Base-by-base conservation (phyloP, 305 asterid species). In the Plantago lanceolata region DNA sequence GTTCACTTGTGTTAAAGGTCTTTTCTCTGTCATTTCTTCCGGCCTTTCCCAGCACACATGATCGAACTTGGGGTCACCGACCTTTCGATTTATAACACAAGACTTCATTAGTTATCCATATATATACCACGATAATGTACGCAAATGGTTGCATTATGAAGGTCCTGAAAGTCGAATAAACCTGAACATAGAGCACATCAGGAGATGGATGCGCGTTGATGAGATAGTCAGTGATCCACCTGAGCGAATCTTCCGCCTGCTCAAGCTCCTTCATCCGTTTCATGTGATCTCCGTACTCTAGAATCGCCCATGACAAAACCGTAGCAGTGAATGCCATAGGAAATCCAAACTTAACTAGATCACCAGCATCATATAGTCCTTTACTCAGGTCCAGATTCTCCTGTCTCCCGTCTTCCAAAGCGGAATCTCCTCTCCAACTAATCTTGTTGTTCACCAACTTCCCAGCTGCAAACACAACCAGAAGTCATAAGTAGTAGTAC, bases 311-410 rank as follows among this genome's bases (percentile, higher is more conserved):
- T 3, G 93, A 81, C 57, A 87, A 29, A 59, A 85, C 67, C 7
- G 93, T 82, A 26, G 93, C 90, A n/a, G 90, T 87, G 67, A 84
- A 87, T 8, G 95, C 93, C 89, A 87, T 81, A 0, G 93, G 88
- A 68, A 87, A 75, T 48, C 93, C 88, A 57, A 82, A 87, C 66
- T 87, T 87, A 35, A 85, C 59, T 48, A 50, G 70, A 48, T 87
- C 95, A 15, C 95, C 93, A 37, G 90, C 90, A 73, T 87, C 95
- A 67, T 79, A 85, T 74, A 84, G 29, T 19, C 93, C 90, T 76
- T 73, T 83, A 45, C 77, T 74, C 37, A 85, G 63, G 72, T 85
- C 93, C 78, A 87, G 65, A 31, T 75, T 78, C 47, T 47, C 88
- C 56, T 71, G 79, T 6, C 29, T 71, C 49, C 90, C 95, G 65